Base-by-base conservation (phyloP, 2,329 filamentous ascomycete genomes). In the Beauveria sp. region DNA sequence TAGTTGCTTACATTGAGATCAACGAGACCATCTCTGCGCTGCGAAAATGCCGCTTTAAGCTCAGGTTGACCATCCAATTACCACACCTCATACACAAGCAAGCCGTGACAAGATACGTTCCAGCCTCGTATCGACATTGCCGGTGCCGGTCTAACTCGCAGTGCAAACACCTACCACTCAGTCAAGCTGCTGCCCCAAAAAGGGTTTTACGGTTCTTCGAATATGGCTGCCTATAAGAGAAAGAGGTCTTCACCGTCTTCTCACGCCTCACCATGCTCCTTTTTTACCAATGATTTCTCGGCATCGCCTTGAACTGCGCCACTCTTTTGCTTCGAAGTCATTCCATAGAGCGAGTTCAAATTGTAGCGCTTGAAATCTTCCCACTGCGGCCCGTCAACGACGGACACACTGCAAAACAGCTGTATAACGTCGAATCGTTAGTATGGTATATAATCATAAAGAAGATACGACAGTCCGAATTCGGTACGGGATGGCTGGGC, bases 351-450 rank as follows among this genome's bases (percentile, higher is more conserved):
- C 72, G 91, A 89, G 62, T 88, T 85, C 45, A 96, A 74, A 72
- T 95, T 95, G 75, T 87, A 93, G 66, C 85, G 83, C 75, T 90
- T 93, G 64, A 93, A 78, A 52, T 79, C 78, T 55, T 91, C 88
- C 80, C 88, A 95, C 69, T 90, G 85, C 49, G 69, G 71, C 16
- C 83, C 80, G 64, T 86, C 85, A 4, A 95, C 88, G 40, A 95
- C 89, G 65, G 89, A 91, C 78, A 95, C 87, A 24, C 90, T 89
- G 69, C 88, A 88, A 46, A 90, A 81, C 61, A 85, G 87, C 89
- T 93, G 59, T n/a, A 16, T 8, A 58, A 42, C 46, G 45, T 20
- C 12, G 18, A 42, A n/a, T 16, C 2, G 38, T 22, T 34, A 59
- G 43, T 48, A 22, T 14, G 59, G 42, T 3, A n/a, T 14, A 18